A percentile compares a stretch with the other conserved stretches of the same genome.
These are phyloP conservation scores for Clitoria ternatea DNA, from an alignment of 306 rosid genomes.

Conservation along the genomic window DNA sequence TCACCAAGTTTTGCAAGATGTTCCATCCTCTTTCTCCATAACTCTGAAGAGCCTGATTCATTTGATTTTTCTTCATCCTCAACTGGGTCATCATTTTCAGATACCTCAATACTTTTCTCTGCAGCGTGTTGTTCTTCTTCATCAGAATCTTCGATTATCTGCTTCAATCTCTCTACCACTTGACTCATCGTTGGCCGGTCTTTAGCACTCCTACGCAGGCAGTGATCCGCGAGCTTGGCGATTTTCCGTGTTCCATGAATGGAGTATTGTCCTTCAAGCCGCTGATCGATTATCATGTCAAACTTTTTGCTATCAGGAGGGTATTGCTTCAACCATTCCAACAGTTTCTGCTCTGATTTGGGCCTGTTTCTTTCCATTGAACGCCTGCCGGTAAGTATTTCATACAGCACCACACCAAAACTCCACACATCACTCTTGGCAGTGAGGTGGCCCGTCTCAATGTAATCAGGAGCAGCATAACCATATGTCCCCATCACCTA, in stretches of 20 bases:
- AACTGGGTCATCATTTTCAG: slow-evolving; percentile 29
- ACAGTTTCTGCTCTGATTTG: slow-evolving; percentile 60
- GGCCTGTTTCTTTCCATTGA: slow-evolving; percentile 68
- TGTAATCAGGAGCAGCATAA: slow-evolving; percentile 91
- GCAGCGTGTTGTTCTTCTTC: slow-evolving; percentile 24
- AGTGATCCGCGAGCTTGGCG: slow-evolving; percentile 60
- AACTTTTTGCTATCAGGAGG: slow-evolving; percentile 59
- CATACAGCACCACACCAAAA: slow-evolving; percentile 73
- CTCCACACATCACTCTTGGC: slow-evolving; percentile 91
- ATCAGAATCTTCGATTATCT: slow-evolving; percentile 46
- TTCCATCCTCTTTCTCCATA: slow-evolving; percentile 70
- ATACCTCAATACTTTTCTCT: slow-evolving; percentile 25
- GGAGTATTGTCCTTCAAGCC: slow-evolving; percentile 54
- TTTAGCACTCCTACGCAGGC: slow-evolving; percentile 61
- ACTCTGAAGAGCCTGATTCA: slow-evolving; percentile 31
- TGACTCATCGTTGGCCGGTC: slow-evolving; percentile 69
- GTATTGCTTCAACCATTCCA: slow-evolving; percentile 79
- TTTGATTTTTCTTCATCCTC: slow-evolving; percentile 29
- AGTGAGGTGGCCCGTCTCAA: slow-evolving; percentile 84
- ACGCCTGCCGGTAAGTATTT: slow-evolving; percentile 75
- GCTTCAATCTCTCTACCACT: slow-evolving; percentile 59
- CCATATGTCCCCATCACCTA: slow-evolving; percentile 89
- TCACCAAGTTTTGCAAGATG: slow-evolving; percentile 87
- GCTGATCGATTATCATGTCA: slow-evolving; percentile 53
- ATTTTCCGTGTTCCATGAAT: slow-evolving; percentile 39